Base-by-base conservation (phyloP, 805 yeast species). In the Nakazawaea anatomiae region DNA sequence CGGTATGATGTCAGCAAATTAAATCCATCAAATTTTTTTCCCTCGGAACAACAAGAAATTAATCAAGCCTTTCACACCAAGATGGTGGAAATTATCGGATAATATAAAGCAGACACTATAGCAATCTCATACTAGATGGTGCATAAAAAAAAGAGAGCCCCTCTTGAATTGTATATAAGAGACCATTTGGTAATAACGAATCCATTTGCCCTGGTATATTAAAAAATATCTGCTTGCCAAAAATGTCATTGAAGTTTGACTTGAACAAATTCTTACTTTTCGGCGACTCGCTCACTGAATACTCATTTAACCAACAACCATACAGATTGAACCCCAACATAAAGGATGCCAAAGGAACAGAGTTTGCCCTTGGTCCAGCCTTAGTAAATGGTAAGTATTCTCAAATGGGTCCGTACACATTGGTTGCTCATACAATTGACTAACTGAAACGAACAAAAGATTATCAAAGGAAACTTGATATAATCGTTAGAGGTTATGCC, bases 231-330 rank as follows among this genome's bases (percentile, higher is more conserved):
- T 18, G 25, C 25, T 18, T 18, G 25, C 25, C 25, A 18, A 18
- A 18, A 18, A 18, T 18, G 25, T 18, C 25, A 18, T 35, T 47
- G 46, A 10, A 10, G 1, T 43, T 42, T 18, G 41, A 27, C 14
- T 48, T 52, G 56, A 41, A 72, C 55, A 82, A 82, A 55, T 69
- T 85, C 49, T 64, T 85, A 6, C 68, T 85, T 27, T 82, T 84
- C 59, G 91, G 91, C 6, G 91, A 85, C 65, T 85, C 89, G 2
- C 76, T 85, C 57, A 83, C 88, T 10, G 81, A 86, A 60, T 77
- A 64, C 55, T 66, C 80, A 32, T 75, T 61, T 58, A 66, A 71
- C 46, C 72, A 72, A n/a, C 56, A 54, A 3, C 63, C 65, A 44
- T 46, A 49, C 60, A 68, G 47, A n/a, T 50, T 51, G 27, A 50